Base-by-base conservation (phyloP, 208 protist genomes). In the Trypanosoma avium region DNA sequence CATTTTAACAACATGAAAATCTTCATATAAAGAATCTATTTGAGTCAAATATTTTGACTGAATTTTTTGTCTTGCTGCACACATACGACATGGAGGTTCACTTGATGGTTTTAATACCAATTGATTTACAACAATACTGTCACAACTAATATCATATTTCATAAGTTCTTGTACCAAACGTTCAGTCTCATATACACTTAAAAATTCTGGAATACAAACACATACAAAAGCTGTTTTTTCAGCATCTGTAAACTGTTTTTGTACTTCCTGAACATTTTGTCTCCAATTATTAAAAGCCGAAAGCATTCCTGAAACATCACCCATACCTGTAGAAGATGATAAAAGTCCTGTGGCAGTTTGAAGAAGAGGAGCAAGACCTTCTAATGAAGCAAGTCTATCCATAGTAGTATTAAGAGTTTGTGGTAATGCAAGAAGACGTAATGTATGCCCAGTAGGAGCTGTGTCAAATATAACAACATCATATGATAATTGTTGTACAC, bases 181-280 rank as follows among this genome's bases (percentile, higher is more conserved):
- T 75, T 99, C 98, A 9, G 98, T 99, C 70, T 99, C 98, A 73
- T 99, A 99, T 0, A 99, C 79, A 50, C 97, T 98, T 12, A 99
- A 82, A 66, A 99, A 99, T 81, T 99, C 98, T 27, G 98, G 92
- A 54, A 99, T 99, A 73, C 97, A 99, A 1, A 99, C 98, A 72
- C 96, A 98, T 1, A 99, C 85, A 79, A 99, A 99, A 26, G 96
- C 95, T 4, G 97, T 99, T 54, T 90, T 72, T 30, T 89, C 74
- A 45, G 82, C 56, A 53, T 91, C 74, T 35, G 70, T 73, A 61
- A 90, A 89, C 45, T 81, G 84, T 30, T 29, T 46, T 68, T 94
- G 88, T 19, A 91, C 83, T 36, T 69, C 64, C 26, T 62, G 40
- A 57, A 91, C 67, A 47, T 57, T 54, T 36, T 70, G 61, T 4